phyloP scores from a whole-genome alignment of 345 rosid genomes.

The Camelina laxa region DNA sequence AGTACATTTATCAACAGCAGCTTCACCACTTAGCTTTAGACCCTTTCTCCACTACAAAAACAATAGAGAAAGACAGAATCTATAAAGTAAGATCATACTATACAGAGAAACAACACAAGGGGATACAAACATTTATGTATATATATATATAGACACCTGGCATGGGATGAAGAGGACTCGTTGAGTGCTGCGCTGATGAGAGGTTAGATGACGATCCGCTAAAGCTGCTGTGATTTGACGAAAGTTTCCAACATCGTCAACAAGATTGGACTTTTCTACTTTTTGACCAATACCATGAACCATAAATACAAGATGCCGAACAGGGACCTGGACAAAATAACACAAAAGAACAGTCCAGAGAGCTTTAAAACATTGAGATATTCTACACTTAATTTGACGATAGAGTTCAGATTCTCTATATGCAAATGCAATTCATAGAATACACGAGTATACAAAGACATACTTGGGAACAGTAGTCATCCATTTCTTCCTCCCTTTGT shows the following conservation, averaged over 20 bases:
- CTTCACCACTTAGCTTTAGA: constrained; percentile 93
- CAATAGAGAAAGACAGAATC: constrained; percentile 14
- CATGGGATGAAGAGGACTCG: constrained; percentile 95
- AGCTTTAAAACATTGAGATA: constrained; percentile 6
- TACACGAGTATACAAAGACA: constrained; percentile 21
- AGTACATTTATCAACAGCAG: constrained; percentile 93
- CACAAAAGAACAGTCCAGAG: constrained; percentile 11
- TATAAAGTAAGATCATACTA: constrained; percentile 14
- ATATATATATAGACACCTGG: constrained; percentile 58
- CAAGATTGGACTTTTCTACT: constrained; percentile 95
- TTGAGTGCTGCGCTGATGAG: constrained; percentile 74
- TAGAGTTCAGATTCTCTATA: constrained; percentile 10
- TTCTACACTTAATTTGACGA: constrained; percentile 2
- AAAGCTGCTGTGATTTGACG: constrained; percentile 84
- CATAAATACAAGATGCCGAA: constrained; percentile 94
- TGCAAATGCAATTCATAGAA: constrained; percentile 12
- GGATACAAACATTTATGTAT: not conserved
- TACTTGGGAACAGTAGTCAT: constrained; percentile 97
- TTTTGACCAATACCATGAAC: constrained; percentile 99
- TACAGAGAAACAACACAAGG: constrained; percentile 22
- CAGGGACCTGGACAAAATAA: constrained; percentile 80
- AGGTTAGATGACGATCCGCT: constrained; percentile 75
- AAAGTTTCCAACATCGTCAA: constrained; percentile 88
- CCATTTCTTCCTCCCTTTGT: constrained; percentile 91
- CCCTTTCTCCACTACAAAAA: constrained; percentile 91